A percentile compares a stretch with the other conserved stretches of the same genome.
phyloP scores from a whole-genome alignment of 495 filamentous ascomycete genomes.

The Bathelium albidoporum region DNA sequence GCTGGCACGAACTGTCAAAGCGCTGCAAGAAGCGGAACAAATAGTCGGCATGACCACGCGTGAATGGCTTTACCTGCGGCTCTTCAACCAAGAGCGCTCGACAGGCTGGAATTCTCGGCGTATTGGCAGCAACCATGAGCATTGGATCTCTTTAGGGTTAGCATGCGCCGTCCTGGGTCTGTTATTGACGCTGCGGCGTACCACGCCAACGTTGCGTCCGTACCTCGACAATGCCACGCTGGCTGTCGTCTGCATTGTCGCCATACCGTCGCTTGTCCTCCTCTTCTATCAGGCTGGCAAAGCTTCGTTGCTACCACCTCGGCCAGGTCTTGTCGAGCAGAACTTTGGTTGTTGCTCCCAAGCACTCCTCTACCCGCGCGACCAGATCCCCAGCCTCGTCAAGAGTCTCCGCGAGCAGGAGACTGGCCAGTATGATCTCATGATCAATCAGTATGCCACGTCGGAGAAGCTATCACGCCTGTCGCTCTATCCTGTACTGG shows the following conservation, averaged over 20 bases:
- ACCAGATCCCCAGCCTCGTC: conserved; percentile 26
- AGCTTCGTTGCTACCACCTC: conserved; percentile 30
- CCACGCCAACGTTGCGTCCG: background rate
- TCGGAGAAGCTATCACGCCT: conserved; percentile 31
- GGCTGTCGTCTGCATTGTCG: conserved; percentile 15
- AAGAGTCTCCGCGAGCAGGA: conserved; percentile 11
- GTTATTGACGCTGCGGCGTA: conserved; percentile 7
- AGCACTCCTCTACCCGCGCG: conserved; percentile 34
- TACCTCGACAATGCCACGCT: conserved; percentile 19
- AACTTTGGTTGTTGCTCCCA: conserved; percentile 44
- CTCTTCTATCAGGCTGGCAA: conserved; percentile 33
- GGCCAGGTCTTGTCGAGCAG: conserved; percentile 39
- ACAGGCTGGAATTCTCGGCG: conserved; percentile 43
- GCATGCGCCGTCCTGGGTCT: conserved; percentile 18
- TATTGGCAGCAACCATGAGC: background rate
- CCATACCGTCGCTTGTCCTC: conserved; percentile 24
- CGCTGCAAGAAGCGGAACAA: conserved; percentile 29
- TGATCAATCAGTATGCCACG: conserved; percentile 40
- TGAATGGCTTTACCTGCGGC: conserved; percentile 41
- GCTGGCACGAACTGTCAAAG: conserved; percentile 38
- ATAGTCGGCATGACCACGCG: conserved; percentile 7
- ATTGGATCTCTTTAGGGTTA: conserved; percentile 20
- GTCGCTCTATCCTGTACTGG: conserved; percentile 40
- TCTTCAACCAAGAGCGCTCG: conserved; percentile 49
- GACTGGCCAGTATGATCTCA: conserved; percentile 32